A percentile compares a stretch with the other conserved stretches of the same genome.
phyloP scores from a whole-genome alignment of 352 stramenopile species.

The Pythium aristosporum region DNA sequence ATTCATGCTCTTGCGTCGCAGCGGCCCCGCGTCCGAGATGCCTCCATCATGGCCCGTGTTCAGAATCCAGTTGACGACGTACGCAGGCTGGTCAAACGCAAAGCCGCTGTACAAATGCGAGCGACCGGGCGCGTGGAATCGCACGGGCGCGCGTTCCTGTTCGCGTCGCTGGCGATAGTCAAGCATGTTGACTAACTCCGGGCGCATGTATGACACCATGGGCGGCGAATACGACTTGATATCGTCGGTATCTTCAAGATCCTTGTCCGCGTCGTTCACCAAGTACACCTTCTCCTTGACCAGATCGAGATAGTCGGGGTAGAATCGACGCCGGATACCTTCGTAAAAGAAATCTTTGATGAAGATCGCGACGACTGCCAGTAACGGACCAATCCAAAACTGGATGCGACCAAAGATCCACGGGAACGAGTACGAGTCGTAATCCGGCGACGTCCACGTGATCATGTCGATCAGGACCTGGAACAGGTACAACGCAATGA shows the following conservation, averaged over 20 bases:
- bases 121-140: constrained; percentile 38
- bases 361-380: constrained; percentile 64
- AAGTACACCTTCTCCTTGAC: constrained; percentile 50
- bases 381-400: constrained; percentile 78
- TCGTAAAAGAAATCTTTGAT: constrained; percentile 75
- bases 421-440: constrained; percentile 76
- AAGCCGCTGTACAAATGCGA: constrained; percentile 76
- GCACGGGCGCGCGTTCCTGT: constrained; percentile 51
- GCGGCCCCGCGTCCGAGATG: constrained; percentile 27
- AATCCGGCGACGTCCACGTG: constrained; percentile 43
- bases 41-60: constrained; percentile 24
- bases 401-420: constrained; percentile 65
- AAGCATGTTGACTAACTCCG: constrained; percentile 69
- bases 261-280: background rate
- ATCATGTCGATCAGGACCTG: constrained; percentile 75
- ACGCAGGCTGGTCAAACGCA: constrained; percentile 76
- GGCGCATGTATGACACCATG: constrained; percentile 56
- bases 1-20: constrained; percentile 60
- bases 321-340: constrained; percentile 59
- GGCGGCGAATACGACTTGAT: constrained; percentile 49
- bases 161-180: constrained; percentile 75
- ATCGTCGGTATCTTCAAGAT: constrained; percentile 29
- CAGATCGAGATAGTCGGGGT: constrained; percentile 68
- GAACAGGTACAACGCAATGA: constrained; percentile 58
- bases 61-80: constrained; percentile 79